Conservation (phyloP, 2,329 filamentous ascomycete species). For the Cryoendolithus antarcticus region DNA sequence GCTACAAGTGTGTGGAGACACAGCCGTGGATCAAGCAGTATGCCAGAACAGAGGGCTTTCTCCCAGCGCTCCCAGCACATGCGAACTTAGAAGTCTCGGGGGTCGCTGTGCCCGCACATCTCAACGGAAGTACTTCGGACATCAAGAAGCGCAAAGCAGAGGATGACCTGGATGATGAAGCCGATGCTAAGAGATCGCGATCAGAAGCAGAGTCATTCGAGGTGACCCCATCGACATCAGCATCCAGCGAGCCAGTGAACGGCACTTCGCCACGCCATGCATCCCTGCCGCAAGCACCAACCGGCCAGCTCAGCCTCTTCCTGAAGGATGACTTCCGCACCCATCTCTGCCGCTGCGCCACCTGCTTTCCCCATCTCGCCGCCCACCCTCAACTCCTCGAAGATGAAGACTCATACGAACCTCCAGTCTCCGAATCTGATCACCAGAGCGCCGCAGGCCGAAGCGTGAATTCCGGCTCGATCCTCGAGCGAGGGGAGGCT, state of each 20-base stretch:
- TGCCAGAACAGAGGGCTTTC: slow-evolving; percentile 65
- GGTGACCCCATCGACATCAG: background rate
- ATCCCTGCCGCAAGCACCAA: slow-evolving; percentile 44
- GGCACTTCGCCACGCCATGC: slow-evolving; percentile 11
- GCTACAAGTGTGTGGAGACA: slow-evolving; percentile 82
- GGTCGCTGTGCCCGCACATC: background rate
- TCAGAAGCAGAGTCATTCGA: slow-evolving; percentile 8
- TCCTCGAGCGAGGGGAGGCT: slow-evolving; percentile 85
- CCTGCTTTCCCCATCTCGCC: slow-evolving; percentile 62
- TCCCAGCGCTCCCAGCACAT: slow-evolving; percentile 45
- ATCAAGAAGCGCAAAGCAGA: slow-evolving; percentile 35
- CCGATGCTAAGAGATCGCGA: slow-evolving; percentile 18
- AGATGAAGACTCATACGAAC: slow-evolving; percentile 89
- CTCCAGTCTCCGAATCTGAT: slow-evolving; percentile 55
- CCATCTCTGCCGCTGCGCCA: slow-evolving; percentile 66
- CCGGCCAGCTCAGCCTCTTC: slow-evolving; percentile 65
- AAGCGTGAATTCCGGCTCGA: slow-evolving; percentile 60
- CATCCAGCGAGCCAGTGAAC: background rate
- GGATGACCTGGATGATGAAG: slow-evolving; percentile 19
- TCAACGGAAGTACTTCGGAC: background rate
- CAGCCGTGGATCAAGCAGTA: slow-evolving; percentile 89
- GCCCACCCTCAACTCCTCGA: slow-evolving; percentile 73
- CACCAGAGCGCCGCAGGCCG: slow-evolving; percentile 18
- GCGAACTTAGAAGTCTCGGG: background rate
- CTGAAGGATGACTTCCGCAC: slow-evolving; percentile 67